Evolutionary conservation across 1,139 yeast genomes (phyloP), one percentile per base, ranked within the genome.

Genomic region (Hansenula sp.): DNA sequence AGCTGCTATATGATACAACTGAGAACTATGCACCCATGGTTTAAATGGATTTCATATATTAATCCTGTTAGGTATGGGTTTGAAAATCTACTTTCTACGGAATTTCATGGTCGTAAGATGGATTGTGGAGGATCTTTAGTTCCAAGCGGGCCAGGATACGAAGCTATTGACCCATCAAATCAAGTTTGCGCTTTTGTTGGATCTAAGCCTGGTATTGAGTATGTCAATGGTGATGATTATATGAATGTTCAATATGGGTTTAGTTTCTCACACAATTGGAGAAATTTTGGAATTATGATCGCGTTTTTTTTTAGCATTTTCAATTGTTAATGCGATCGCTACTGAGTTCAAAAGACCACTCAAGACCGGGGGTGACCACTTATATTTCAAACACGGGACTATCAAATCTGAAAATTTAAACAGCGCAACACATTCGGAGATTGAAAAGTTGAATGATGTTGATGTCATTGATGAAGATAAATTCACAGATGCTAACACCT

Each of bases 11-110:
- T 74, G 70, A 71, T 79, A 49, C 84, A 77, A 53, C 61, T 74
- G 38, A 79, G 79, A 7, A 67, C 75, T 0, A 79, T 80, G 84
- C 82, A 72, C 50, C 80, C 81, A 30, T 79, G 84, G 84, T 78
- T 79, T 54, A 73, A 75, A 57, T 80, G 86, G 86, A 70, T 78
- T 35, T 73, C 78, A 7, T 80, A 77, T 54, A 65, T 78, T 45
- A 67, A 80, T 51, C 85, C 86, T 4, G 61, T 79, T 42, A 62
- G 75, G 37, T 80, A 79, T 52, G 77, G 76, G 8, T 80, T 77
- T 47, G 84, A 80, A 55, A 67, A 79, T 13, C 66, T 80, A 67
- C 60, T 79, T 48, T 66, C 76, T 16, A 66, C 71, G 34, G 85
- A 80, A 54, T 79, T 80, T 54, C 82, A 79, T 55, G 77, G 76